Evolutionary conservation across 169 alveolate species (phyloP).

Genomic region (Amoebophrya sp.): DNA sequence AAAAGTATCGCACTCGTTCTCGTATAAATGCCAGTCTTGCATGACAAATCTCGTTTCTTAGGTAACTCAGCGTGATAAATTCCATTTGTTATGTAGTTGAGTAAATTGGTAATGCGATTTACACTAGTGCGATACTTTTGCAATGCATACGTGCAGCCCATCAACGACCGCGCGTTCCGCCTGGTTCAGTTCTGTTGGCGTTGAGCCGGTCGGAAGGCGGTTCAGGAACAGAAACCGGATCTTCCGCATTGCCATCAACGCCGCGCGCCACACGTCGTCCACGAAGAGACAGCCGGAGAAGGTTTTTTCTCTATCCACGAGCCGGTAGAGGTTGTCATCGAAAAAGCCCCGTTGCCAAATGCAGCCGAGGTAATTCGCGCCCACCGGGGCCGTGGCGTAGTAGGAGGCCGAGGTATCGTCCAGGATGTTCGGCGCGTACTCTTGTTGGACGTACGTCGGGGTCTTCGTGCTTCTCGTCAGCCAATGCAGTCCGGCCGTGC

Average conservation of each 20-base stretch:
- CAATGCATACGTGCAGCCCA: too few species aligned
- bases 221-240: constrained; percentile 15
- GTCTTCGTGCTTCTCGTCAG: neutral
- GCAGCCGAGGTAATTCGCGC: neutral
- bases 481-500: neutral
- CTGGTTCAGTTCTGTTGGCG: neutral
- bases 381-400: neutral
- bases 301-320: neutral
- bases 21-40: too few species aligned
- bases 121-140: too few species aligned
- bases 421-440: neutral
- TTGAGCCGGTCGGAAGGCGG: neutral
- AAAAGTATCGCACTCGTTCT: too few species aligned
- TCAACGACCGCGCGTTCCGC: neutral
- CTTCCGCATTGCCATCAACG: neutral
- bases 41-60: too few species aligned
- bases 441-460: neutral
- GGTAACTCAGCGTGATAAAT: too few species aligned
- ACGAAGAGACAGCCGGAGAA: neutral
- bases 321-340: neutral
- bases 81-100: too few species aligned
- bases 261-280: constrained; percentile 1
- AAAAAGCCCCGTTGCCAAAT: constrained; percentile 6
- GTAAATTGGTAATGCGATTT: too few species aligned
- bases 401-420: neutral